These are phyloP conservation scores for Acanthamoeba royreba DNA, from an alignment of 208 protist genomes.

Conservation along the genomic window DNA sequence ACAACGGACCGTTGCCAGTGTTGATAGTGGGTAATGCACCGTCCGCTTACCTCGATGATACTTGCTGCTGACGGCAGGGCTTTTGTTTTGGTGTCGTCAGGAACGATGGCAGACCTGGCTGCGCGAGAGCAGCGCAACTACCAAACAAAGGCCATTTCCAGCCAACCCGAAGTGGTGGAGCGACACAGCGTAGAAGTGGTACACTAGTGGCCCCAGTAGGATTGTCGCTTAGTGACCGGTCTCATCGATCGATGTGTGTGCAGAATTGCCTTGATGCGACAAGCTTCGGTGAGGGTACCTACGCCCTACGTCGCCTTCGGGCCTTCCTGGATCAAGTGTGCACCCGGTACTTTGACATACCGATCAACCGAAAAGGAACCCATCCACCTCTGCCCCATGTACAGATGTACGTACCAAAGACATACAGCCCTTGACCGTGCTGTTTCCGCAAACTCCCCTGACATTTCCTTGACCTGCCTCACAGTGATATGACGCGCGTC, in stretches of 20 bases:
- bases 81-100: too few species aligned
- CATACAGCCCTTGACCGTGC: too few species aligned
- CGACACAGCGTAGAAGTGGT: slow-evolving; percentile 27
- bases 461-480: too few species aligned
- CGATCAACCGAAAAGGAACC: background rate
- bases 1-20: background rate
- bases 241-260: too few species aligned
- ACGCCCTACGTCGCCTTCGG: background rate
- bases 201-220: too few species aligned
- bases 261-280: slow-evolving; percentile 15
- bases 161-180: background rate
- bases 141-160: background rate
- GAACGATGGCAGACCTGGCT: background rate
- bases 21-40: background rate
- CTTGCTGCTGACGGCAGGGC: too few species aligned
- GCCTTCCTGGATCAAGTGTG: slow-evolving; percentile 25
- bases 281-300: background rate
- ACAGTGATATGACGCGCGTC: too few species aligned
- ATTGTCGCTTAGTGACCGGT: background rate
- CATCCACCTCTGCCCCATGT: background rate
- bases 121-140: slow-evolving; percentile 3
- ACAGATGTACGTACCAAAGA: slow-evolving; percentile 8
- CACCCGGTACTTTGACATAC: background rate
- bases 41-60: too few species aligned
- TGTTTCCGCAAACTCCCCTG: too few species aligned